phyloP scores from a whole-genome alignment of 768 basidiomycete genomes.

The Auriscalpium microsporum region DNA sequence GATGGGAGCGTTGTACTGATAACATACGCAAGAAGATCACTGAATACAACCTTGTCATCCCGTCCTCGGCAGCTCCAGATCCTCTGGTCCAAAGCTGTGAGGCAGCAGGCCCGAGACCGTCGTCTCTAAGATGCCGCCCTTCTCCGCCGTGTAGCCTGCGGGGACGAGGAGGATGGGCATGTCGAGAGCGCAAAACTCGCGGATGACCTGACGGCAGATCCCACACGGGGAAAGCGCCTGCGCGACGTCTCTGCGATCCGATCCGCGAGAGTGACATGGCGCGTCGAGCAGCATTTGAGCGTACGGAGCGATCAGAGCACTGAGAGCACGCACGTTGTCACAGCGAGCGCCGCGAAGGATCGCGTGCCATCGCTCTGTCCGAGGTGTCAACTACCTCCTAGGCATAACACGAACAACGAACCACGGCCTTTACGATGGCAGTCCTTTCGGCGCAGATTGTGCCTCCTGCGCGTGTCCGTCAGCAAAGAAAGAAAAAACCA shows the following conservation, averaged over 20 bases:
- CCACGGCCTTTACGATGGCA: constrained; percentile 89
- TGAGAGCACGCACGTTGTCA: constrained; percentile 54
- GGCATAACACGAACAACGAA: constrained; percentile 31
- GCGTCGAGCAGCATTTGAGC: neutral
- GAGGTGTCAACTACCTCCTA: neutral
- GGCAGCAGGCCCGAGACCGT: constrained; percentile 11
- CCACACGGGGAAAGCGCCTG: constrained; percentile 79
- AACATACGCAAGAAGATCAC: too few relatives aligned
- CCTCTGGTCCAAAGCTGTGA: constrained; percentile 13
- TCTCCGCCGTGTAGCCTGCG: constrained; percentile 37
- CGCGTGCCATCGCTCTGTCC: constrained; percentile 72
- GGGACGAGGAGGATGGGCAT: constrained; percentile 71
- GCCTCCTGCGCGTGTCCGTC: constrained; percentile 44
- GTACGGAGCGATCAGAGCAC: neutral
- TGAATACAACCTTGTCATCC: neutral
- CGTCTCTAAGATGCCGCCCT: constrained; percentile 5
- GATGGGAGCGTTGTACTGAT: too few relatives aligned
- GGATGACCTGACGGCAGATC: constrained; percentile 84
- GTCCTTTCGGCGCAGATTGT: constrained; percentile 94
- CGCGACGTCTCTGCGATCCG: constrained; percentile 50
- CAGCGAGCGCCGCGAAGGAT: constrained; percentile 66
- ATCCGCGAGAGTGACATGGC: neutral
- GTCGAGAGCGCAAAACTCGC: constrained; percentile 72
- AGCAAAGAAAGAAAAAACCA: neutral
- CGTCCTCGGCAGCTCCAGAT: constrained; percentile 8